A percentile compares a stretch with the other conserved stretches of the same genome.
Evolutionary conservation across 352 stramenopile genomes (phyloP).

Genomic region (Pythium biforme): DNA sequence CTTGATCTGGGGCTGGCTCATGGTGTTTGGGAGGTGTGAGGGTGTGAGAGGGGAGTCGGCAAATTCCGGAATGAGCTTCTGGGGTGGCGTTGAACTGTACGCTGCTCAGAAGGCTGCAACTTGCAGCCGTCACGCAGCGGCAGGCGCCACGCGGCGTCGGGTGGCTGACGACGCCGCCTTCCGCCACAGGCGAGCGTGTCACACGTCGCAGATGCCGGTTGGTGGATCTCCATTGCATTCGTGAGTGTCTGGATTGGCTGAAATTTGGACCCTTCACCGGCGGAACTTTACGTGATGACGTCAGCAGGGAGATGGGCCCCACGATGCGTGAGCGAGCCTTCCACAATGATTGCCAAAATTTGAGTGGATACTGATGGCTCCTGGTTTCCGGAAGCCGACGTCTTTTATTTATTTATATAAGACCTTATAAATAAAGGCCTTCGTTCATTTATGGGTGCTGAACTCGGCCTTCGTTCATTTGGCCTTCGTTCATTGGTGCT

Average conservation of each 20-base stretch:
- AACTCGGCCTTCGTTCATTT: too few species aligned
- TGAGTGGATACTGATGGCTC: too few species aligned
- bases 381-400: too few species aligned
- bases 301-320: neutral
- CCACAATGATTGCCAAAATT: too few species aligned
- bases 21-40: conserved; percentile 46
- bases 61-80: conserved; percentile 29
- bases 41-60: conserved; percentile 23
- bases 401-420: too few species aligned
- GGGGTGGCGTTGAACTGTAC: neutral
- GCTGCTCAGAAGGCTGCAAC: too few species aligned
- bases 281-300: conserved; percentile 13
- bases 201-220: too few species aligned
- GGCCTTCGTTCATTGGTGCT: too few species aligned
- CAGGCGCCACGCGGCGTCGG: neutral
- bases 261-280: neutral
- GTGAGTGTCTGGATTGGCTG: conserved; percentile 2
- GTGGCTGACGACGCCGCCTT: neutral
- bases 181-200: too few species aligned
- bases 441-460: too few species aligned
- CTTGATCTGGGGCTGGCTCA: conserved; percentile 51
- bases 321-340: neutral
- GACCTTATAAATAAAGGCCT: too few species aligned
- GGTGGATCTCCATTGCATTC: neutral
- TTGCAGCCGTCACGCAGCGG: too few species aligned